Evolutionary conservation across 2,329 filamentous ascomycete genomes (phyloP).

Genomic region (Hymenoscyphus repandus): DNA sequence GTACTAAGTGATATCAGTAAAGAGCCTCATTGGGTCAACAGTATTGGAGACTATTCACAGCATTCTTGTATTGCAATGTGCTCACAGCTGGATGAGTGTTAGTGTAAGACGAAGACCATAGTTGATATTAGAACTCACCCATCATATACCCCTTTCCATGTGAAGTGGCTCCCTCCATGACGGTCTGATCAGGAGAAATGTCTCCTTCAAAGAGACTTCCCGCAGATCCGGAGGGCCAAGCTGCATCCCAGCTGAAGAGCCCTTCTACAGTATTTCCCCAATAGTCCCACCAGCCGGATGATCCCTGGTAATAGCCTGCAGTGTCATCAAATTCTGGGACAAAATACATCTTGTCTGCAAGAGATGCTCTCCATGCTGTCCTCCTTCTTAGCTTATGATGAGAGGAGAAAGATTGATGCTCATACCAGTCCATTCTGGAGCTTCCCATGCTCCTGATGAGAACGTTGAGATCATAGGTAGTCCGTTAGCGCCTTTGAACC

Average conservation of each 20-base stretch:
- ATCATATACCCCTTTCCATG: slow-evolving; percentile 34
- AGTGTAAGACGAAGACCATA: background rate
- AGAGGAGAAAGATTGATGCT: background rate
- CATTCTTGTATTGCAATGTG: slow-evolving; percentile 19
- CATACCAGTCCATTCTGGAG: background rate
- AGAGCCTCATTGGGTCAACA: no score
- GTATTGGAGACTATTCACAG: slow-evolving; percentile 8
- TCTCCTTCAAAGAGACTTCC: slow-evolving; percentile 21
- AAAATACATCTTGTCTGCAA: slow-evolving; percentile 27
- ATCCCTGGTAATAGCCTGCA: slow-evolving; percentile 31
- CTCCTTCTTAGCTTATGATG: background rate
- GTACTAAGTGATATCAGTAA: no score
- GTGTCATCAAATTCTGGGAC: slow-evolving; percentile 32
- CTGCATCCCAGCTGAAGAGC: slow-evolving; percentile 35
- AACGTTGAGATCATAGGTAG: slow-evolving; percentile 26
- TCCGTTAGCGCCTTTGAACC: slow-evolving; percentile 25
- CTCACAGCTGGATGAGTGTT: background rate
- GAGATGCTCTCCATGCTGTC: background rate
- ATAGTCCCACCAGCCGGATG: slow-evolving; percentile 25
- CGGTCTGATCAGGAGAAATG: slow-evolving; percentile 16
- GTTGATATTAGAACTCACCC: slow-evolving; percentile 12
- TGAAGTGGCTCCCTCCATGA: slow-evolving; percentile 11
- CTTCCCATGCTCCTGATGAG: background rate
- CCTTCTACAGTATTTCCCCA: slow-evolving; percentile 33
- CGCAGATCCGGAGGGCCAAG: slow-evolving; percentile 32